Conservation (phyloP, 2,329 filamentous ascomycete species). For the Plenodomus biglobosus region DNA sequence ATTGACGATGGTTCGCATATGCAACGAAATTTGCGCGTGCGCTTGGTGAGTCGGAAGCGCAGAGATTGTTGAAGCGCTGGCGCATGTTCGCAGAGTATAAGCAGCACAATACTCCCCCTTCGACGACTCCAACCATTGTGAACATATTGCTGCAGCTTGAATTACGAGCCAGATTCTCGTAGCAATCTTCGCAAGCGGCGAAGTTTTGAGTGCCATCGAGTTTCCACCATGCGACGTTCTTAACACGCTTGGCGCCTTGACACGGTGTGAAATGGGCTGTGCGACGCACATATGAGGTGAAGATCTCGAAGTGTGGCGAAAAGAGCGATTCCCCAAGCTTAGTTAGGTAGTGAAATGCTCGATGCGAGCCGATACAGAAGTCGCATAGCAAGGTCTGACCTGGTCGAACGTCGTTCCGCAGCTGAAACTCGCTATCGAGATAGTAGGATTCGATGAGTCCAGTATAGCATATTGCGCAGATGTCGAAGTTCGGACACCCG, state of each 20-base stretch:
- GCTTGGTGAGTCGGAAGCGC: not conserved
- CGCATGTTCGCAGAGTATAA: not conserved
- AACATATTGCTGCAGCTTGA: not conserved
- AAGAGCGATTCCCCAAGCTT: not conserved
- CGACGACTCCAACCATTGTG: not conserved
- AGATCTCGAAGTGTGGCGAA: not conserved
- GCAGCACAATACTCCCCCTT: not conserved
- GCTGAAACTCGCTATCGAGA: not conserved
- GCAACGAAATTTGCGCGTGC: not conserved
- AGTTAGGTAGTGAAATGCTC: not conserved
- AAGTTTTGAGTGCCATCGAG: not conserved
- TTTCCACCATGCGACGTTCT: not conserved
- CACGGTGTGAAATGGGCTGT: not conserved
- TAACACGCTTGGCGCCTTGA: not conserved
- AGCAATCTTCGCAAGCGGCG: not conserved
- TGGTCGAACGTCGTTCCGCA: not conserved
- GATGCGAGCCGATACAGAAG: not conserved
- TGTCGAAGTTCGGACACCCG: not conserved
- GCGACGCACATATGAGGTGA: not conserved
- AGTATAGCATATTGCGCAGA: not conserved
- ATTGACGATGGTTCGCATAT: not conserved
- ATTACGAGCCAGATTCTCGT: not conserved
- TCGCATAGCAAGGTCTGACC: not conserved
- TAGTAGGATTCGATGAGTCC: not conserved
- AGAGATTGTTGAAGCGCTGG: not conserved